Conservation (phyloP, 2,329 filamentous ascomycete genomes). For the Cladosporium sp. region DNA sequence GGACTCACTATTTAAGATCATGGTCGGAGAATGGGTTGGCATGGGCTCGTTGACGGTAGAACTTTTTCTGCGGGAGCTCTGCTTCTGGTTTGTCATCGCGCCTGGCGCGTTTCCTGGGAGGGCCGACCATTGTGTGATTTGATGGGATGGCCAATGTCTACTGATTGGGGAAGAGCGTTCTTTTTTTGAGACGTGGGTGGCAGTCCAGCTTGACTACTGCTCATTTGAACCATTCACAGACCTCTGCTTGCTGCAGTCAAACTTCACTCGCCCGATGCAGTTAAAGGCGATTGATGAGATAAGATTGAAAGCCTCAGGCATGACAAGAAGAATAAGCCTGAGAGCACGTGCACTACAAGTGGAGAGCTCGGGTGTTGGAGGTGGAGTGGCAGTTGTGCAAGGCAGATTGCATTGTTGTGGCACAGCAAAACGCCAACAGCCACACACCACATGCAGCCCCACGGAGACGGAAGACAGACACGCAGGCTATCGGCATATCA, state of each 20-base stretch:
- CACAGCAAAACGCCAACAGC: not conserved
- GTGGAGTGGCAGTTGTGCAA: not conserved
- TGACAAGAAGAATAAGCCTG: not conserved
- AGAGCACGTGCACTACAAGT: not conserved
- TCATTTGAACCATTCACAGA: slow-evolving; percentile 2
- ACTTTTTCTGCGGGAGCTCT: slow-evolving; percentile 86
- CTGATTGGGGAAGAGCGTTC: not conserved
- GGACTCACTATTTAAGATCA: slow-evolving; percentile 75
- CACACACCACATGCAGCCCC: not conserved
- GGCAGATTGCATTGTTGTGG: not conserved
- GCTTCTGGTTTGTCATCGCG: slow-evolving; percentile 49
- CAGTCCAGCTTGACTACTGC: not conserved
- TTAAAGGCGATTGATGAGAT: not conserved
- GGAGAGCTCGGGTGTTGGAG: not conserved
- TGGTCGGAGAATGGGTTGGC: slow-evolving; percentile 99
- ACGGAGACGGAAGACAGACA: not conserved
- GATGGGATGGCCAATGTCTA: not conserved
- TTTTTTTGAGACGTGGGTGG: not conserved
- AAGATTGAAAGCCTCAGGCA: slow-evolving; percentile 4
- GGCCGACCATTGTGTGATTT: slow-evolving; percentile 34
- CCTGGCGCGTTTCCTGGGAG: slow-evolving; percentile 44
- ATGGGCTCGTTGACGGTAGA: slow-evolving; percentile 93
- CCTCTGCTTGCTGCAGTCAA: slow-evolving; percentile 1
- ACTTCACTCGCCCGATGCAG: slow-evolving; percentile 11
- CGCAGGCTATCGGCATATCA: not conserved